Base-by-base conservation (phyloP, 2,329 filamentous ascomycete genomes). In the Ophiostoma novo-ulmi region DNA sequence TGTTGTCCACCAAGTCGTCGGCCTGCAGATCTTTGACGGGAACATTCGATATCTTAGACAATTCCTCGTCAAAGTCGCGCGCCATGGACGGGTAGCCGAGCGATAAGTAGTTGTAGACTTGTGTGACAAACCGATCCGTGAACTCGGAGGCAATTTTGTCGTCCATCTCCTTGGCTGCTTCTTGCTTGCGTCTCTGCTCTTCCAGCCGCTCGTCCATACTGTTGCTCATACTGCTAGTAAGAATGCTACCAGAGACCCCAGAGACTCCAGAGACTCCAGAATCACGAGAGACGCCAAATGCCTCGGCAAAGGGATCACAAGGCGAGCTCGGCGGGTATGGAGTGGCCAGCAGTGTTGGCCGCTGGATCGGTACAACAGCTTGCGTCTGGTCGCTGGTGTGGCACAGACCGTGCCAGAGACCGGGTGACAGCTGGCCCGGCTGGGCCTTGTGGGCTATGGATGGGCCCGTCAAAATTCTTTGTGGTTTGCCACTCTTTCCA, bases 51-150 rank as follows among this genome's bases (percentile, higher is more conserved):
- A 97, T 96, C 77, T 91, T 92, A 75, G 89, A 88, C 26, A 98
- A 83, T 81, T 98, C 94, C 13, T 89, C 86, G 77, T 98, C 94
- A 77, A 92, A 98, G 52, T 87, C 85, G 31, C 90, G 88, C 13
- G 94, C 94, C 76, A 93, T 88, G 44, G 92, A 89, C 3, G 94
- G 94, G 78, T 97, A 97, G 5, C 94, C 94, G 5, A 98, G 85
- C 0, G 93, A 97, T 20, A 98, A 85, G 79, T 98, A 98, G 79
- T 98, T 97, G 84, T 96, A 98, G 8, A 98, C 94, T 79, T 98
- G 94, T 0, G 94, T 97, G 70, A 97, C 88, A 78, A 97, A 97
- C 3, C 84, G 84, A 78, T 97, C 92, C 72, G 89, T 84, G 76
- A 95, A 97, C 79, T 97, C 93, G 69, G 80, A 79, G 4, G 81